A percentile compares a stretch with the other conserved stretches of the same genome.
These are phyloP conservation scores for Sugiyamaella mastotermitis DNA, from an alignment of 805 yeast species.

Conservation along the genomic window DNA sequence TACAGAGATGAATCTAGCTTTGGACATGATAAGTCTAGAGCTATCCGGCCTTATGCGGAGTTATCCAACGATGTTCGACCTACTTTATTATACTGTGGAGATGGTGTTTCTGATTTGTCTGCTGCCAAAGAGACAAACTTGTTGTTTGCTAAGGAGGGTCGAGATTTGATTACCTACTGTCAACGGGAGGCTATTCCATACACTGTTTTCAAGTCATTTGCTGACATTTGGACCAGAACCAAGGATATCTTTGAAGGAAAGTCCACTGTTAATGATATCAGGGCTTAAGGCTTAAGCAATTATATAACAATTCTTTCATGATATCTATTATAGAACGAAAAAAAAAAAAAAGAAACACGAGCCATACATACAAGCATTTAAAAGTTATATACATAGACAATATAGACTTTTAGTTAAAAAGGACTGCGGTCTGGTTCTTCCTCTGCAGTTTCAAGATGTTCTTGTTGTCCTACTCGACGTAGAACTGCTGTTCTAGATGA, in stretches of 20 bases:
- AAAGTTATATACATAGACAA: neutral
- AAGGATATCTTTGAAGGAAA: slow-evolving; percentile 45
- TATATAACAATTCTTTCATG: neutral
- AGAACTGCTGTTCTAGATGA: slow-evolving; percentile 74
- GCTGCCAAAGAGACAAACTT: slow-evolving; percentile 95
- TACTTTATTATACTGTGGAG: slow-evolving; percentile 86
- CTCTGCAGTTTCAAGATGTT: slow-evolving; percentile 76
- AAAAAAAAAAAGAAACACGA: neutral
- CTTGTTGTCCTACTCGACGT: slow-evolving; percentile 74
- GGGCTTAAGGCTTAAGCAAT: slow-evolving; percentile 1
- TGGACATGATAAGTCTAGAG: slow-evolving; percentile 91
- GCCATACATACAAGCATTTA: neutral
- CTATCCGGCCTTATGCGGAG: slow-evolving; percentile 49
- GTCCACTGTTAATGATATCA: slow-evolving; percentile 20
- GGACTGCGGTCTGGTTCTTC: slow-evolving; percentile 40
- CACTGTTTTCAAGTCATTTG: slow-evolving; percentile 71
- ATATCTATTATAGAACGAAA: neutral
- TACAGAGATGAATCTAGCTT: slow-evolving; percentile 80
- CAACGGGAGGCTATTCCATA: slow-evolving; percentile 74
- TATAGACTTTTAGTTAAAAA: too few relatives aligned
- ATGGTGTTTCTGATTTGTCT: slow-evolving; percentile 90
- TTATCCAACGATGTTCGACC: slow-evolving; percentile 43
- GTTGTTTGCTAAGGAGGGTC: slow-evolving; percentile 87
- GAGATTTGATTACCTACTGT: slow-evolving; percentile 84
- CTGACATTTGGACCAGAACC: slow-evolving; percentile 64